Evolutionary conservation across 768 basidiomycete genomes (phyloP).

Genomic region (Phallus indusiatus): DNA sequence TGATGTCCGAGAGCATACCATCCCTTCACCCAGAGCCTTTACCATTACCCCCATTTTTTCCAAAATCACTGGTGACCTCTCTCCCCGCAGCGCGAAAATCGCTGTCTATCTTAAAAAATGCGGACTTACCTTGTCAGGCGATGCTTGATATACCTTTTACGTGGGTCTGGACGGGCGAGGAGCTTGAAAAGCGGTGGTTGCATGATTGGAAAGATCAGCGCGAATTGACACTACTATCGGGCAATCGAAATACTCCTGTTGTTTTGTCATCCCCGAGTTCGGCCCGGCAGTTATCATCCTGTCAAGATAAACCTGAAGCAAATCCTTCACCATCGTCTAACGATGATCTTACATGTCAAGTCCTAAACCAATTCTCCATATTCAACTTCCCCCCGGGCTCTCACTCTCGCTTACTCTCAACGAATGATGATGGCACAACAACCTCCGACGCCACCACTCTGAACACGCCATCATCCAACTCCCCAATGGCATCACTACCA

Average conservation of each 20-base stretch:
- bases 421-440: slow-evolving; percentile 16
- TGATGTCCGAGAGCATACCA: neutral
- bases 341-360: slow-evolving; percentile 18
- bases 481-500: slow-evolving; percentile 17
- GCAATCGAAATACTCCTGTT: neutral
- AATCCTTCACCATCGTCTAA: slow-evolving; percentile 1
- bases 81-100: slow-evolving; percentile 64
- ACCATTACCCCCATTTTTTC: slow-evolving; percentile 57
- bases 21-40: neutral
- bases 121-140: slow-evolving; percentile 37
- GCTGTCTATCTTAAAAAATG: slow-evolving; percentile 50
- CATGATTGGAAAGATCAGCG: neutral
- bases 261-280: neutral
- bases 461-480: slow-evolving; percentile 15
- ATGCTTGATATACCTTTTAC: slow-evolving; percentile 21
- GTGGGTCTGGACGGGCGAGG: slow-evolving; percentile 59
- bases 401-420: slow-evolving; percentile 10
- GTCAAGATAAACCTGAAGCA: neutral
- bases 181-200: slow-evolving; percentile 29
- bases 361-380: slow-evolving; percentile 37
- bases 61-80: slow-evolving; percentile 35
- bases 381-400: slow-evolving; percentile 64
- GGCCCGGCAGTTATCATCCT: neutral
- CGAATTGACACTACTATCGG: neutral
- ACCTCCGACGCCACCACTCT: too few relatives aligned